Evolutionary conservation across 2,329 filamentous ascomycete species (phyloP).

Genomic region (Fusarium sp.): DNA sequence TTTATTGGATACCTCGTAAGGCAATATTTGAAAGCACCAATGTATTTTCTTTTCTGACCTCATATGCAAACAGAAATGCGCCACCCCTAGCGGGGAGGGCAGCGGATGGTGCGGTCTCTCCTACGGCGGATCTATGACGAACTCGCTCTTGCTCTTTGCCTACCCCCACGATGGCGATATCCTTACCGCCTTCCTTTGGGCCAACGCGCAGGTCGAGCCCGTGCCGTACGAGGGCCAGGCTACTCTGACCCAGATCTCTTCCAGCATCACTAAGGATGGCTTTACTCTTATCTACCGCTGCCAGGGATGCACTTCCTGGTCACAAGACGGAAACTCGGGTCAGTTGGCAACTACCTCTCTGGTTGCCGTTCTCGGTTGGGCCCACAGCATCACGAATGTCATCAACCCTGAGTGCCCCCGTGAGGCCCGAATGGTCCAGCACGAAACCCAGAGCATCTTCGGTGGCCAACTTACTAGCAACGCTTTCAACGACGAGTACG

Average conservation of each 20-base stretch:
- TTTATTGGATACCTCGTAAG: slow-evolving; percentile 21
- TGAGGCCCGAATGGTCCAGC: slow-evolving; percentile 15
- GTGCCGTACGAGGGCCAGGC: slow-evolving; percentile 10
- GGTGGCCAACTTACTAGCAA: slow-evolving; percentile 11
- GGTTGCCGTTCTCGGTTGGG: slow-evolving; percentile 14
- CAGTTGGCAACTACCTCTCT: background rate
- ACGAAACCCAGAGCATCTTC: slow-evolving; percentile 19
- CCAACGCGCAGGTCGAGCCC: slow-evolving; percentile 17
- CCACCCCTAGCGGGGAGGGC: slow-evolving; percentile 1
- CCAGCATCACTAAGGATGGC: slow-evolving; percentile 4
- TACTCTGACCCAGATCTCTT: slow-evolving; percentile 15
- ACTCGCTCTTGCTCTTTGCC: slow-evolving; percentile 12
- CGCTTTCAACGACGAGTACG: slow-evolving; percentile 1
- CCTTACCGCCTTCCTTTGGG: slow-evolving; percentile 7
- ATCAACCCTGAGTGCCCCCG: slow-evolving; percentile 8
- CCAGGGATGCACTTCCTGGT: slow-evolving; percentile 24
- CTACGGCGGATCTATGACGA: slow-evolving; percentile 19
- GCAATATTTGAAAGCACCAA: accelerated
- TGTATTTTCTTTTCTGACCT: background rate
- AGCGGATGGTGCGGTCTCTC: slow-evolving; percentile 24
- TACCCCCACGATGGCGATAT: slow-evolving; percentile 19
- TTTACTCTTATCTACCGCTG: slow-evolving; percentile 23
- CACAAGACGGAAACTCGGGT: slow-evolving; percentile 4
- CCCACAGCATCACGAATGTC: slow-evolving; percentile 5
- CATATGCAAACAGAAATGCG: slow-evolving; percentile 3